phyloP scores from a whole-genome alignment of 106 monocot species.

The Dioscorea zingiberensis region DNA sequence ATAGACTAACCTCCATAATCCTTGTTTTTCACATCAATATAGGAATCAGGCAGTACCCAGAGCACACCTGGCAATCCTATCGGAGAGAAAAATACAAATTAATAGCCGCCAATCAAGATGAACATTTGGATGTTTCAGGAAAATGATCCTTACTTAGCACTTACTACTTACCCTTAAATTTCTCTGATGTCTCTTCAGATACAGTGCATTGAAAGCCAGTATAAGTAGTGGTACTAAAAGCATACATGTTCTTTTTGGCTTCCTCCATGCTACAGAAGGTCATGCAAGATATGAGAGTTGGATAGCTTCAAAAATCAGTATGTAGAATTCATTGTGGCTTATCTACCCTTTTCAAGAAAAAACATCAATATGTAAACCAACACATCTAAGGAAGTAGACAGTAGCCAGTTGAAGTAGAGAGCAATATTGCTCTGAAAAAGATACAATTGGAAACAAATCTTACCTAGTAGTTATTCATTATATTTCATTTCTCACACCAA shows the following conservation, averaged over 20 bases:
- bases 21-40: conserved; percentile 90
- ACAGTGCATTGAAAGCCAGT: conserved; percentile 91
- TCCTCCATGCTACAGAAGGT: conserved; percentile 75
- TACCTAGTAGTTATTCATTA: too few relatives aligned
- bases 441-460: background rate
- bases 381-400: too few relatives aligned
- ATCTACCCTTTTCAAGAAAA: too few relatives aligned
- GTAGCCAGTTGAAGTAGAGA: background rate
- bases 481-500: too few relatives aligned
- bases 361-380: too few relatives aligned
- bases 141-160: background rate
- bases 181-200: conserved; percentile 85
- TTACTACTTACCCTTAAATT: conserved; percentile 63
- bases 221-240: conserved; percentile 91
- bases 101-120: background rate
- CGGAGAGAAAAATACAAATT: background rate
- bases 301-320: background rate
- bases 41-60: conserved; percentile 96
- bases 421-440: background rate
- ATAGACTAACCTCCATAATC: conserved; percentile 77
- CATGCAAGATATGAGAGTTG: background rate
- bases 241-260: conserved; percentile 97
- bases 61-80: conserved; percentile 86
- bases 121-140: too few relatives aligned
- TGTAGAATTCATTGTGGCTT: too few relatives aligned